These are phyloP conservation scores for Neonectria magnoliae DNA, from an alignment of 2,329 filamentous ascomycete species.

Conservation along the genomic window DNA sequence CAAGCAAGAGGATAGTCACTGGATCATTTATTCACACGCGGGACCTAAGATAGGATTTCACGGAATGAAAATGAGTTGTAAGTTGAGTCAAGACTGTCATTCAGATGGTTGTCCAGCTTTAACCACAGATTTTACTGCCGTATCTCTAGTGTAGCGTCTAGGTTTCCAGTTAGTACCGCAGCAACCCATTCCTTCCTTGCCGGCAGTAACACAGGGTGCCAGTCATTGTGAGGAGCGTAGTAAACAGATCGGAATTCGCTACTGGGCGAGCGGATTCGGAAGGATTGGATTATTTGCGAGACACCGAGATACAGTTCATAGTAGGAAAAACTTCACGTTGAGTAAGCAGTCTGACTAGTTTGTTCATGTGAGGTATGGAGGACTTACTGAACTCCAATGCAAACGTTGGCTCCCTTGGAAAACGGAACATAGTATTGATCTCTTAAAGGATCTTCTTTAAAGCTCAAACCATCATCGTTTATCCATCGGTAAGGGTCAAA, in stretches of 20 bases:
- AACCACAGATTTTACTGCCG: neutral
- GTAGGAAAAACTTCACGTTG: neutral
- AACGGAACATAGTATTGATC: constrained; percentile 45
- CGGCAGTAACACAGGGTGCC: neutral
- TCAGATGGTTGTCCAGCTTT: neutral
- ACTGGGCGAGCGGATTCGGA: neutral
- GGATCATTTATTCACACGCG: too few species aligned
- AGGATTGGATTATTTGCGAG: neutral
- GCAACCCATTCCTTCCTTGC: constrained; percentile 1
- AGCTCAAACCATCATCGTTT: neutral
- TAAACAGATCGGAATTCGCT: neutral
- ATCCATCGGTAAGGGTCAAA: constrained; percentile 44
- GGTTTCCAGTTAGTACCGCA: neutral
- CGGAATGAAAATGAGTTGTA: too few species aligned
- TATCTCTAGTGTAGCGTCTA: neutral
- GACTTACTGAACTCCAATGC: constrained; percentile 43
- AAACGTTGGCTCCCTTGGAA: constrained; percentile 42
- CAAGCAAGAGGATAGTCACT: too few species aligned
- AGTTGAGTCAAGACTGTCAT: too few species aligned
- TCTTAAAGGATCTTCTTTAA: constrained; percentile 30
- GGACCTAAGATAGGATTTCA: too few species aligned
- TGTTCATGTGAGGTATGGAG: too few species aligned
- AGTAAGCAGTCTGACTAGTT: neutral
- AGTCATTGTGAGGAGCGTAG: neutral
- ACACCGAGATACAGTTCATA: neutral